Evolutionary conservation across 768 basidiomycete genomes (phyloP).

Genomic region (Baorangia bicolor): DNA sequence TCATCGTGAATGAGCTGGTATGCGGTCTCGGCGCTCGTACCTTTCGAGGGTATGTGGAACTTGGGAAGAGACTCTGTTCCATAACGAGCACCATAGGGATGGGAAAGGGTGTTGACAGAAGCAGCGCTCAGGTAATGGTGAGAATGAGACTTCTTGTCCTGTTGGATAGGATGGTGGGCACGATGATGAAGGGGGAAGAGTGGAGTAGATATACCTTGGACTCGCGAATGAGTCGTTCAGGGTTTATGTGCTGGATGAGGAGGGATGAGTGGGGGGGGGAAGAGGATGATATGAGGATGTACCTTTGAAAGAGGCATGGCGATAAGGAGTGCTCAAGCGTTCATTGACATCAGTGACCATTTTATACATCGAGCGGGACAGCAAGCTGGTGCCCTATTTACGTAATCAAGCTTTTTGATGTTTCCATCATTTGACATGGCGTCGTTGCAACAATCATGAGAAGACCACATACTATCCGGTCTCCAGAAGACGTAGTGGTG

Average conservation of each 20-base stretch:
- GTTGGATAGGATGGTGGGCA: background rate
- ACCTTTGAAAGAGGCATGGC: constrained; percentile 65
- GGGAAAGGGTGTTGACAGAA: constrained; percentile 33
- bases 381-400: background rate
- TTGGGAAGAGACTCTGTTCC: constrained; percentile 70
- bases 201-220: constrained; percentile 42
- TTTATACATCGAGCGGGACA: constrained; percentile 1
- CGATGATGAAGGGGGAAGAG: background rate
- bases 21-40: constrained; percentile 49
- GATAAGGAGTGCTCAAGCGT: background rate
- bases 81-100: constrained; percentile 63
- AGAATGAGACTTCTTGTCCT: constrained; percentile 47
- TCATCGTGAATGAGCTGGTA: constrained; percentile 68
- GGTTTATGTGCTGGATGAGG: constrained; percentile 56
- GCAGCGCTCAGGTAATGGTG: constrained; percentile 37
- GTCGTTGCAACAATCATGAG: too few relatives aligned
- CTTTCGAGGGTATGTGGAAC: constrained; percentile 61
- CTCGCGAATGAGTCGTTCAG: constrained; percentile 61
- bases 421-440: too few relatives aligned
- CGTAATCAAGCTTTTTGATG: background rate
- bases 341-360: background rate
- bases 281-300: background rate
- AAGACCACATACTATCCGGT: too few relatives aligned
- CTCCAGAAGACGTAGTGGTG: background rate
- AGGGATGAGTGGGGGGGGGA: background rate